Evolutionary conservation across 2,329 filamentous ascomycete genomes (phyloP), one percentile per base, ranked within the genome.

Genomic region (Pezicula neosporulosa): DNA sequence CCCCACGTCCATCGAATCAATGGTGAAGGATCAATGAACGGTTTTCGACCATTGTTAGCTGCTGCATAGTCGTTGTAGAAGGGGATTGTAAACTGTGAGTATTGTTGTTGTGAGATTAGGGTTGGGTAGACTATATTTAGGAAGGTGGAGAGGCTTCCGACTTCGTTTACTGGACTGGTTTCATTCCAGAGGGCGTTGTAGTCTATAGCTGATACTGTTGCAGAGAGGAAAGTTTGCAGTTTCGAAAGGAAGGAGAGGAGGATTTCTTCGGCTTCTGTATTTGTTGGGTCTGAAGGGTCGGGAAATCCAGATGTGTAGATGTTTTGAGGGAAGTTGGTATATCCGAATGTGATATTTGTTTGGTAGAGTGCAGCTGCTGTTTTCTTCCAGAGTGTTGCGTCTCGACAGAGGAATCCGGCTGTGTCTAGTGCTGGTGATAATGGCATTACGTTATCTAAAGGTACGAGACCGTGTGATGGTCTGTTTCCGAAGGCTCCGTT

Each of bases 401-500:
- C 68, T n/a, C 72, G 69, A 2, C 72, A 71, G 9, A 77, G 56
- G 13, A 78, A 67, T 2, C 75, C 75, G 13, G 72, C 64, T 6
- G 75, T 77, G 52, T 78, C 76, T 9, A 77, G 68, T 15, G 70
- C 63, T 1, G 74, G 73, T 10, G 72, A 71, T 8, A 78, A 58
- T 3, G 75, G 71, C 71, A 81, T 77, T 0, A 74, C 73, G 12
- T 74, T 66, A 6, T 75, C 70, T 1, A 81, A 65, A 8, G 67
- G 59, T 0, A 80, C 70, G 0, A 78, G 63, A 3, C 70, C 72
- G 44, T 74, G 70, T 1, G 72, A 73, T 2, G 77, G 77, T 4
- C 77, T 63, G 48, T 78, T 78, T 2, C 77, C 75, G 49, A 73
- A 80, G 3, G 76, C 58, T 4, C 77, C 77, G 57, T 80, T 73